Base-by-base conservation (phyloP, 805 yeast species). In the Barnettozyma californica region DNA sequence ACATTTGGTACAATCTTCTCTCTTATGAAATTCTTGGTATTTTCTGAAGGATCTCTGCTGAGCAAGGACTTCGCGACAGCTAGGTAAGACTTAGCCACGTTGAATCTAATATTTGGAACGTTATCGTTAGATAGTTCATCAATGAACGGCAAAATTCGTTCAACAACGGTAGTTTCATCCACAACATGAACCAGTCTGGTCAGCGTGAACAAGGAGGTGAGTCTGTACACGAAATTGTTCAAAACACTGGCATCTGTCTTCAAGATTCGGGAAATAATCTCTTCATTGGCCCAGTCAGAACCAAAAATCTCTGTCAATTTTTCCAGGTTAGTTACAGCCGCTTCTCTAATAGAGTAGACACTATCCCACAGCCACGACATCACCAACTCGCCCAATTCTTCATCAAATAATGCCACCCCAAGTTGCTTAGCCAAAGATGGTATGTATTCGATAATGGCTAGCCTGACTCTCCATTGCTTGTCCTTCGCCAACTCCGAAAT, bases 341-440 rank as follows among this genome's bases (percentile, higher is more conserved):
- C 99, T 56, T 89, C 95, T 68, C 99, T 83, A 52, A 94, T 91
- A 5, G 98, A 91, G 69, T 81, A 94, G 36, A 94, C 99, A 5
- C 91, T 87, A 70, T 94, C 99, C 96, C 97, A 91, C 55, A 94
- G 74, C 98, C 99, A 94, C n/a, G 91, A 86, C 79, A 94, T 79
- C 61, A 97, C 94, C 58, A 94, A 74, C 44, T 87, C 83, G 54
- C 95, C 90, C 55, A 94, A 75, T 60, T 91, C 96, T 64, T 88
- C 87, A 67, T 94, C 94, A 69, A 94, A 94, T 62, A 92, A 90
- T 26, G 88, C 83, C 46, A 87, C 91, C 26, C 99, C 99, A 51
- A 94, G 75, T 69, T 94, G 98, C 60, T 87, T 86, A 8, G 98
- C 97, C 56, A 94, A 74, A 54, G 92, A 76, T 27, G 99, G 99